A percentile compares a stretch with the other conserved stretches of the same genome.
These are phyloP conservation scores for Alternaria hordeiaustralica DNA, from an alignment of 2,329 filamentous ascomycete genomes.

Conservation along the genomic window DNA sequence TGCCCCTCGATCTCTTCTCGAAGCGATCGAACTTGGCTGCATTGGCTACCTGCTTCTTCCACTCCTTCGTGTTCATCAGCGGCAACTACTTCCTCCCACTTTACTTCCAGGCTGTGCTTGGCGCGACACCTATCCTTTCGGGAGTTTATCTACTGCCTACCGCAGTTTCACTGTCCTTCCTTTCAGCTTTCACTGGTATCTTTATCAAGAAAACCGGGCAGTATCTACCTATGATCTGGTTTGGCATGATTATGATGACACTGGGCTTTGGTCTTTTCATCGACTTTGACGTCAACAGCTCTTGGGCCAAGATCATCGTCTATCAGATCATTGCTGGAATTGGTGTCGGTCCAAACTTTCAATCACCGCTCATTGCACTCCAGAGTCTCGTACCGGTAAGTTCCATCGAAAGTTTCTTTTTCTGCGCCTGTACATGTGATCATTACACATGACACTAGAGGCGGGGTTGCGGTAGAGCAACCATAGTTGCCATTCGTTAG, in stretches of 20 bases:
- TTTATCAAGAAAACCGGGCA: conserved; percentile 56
- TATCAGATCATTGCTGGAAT: conserved; percentile 50
- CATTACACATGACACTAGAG: conserved; percentile 1
- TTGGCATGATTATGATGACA: conserved; percentile 47
- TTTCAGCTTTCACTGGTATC: conserved; percentile 64
- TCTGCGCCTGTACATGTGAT: not conserved
- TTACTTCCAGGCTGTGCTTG: conserved; percentile 80
- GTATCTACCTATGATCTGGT: conserved; percentile 51
- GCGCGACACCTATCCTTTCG: conserved; percentile 71
- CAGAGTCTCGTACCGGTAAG: conserved; percentile 65
- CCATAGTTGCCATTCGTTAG: conserved; percentile 1
- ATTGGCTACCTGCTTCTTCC: conserved; percentile 71
- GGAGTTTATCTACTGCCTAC: conserved; percentile 78
- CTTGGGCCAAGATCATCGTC: conserved; percentile 50
- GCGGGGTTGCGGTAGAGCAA: conserved; percentile 2
- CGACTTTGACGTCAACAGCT: conserved; percentile 38
- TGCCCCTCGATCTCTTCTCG: conserved; percentile 75
- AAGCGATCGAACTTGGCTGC: conserved; percentile 69
- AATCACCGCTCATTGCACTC: conserved; percentile 71
- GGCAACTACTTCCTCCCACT: conserved; percentile 81
- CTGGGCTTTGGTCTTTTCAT: conserved; percentile 50
- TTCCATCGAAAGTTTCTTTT: conserved; percentile 3
- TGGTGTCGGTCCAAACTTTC: conserved; percentile 70
- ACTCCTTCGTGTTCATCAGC: conserved; percentile 79
- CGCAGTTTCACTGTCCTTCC: conserved; percentile 70